These are phyloP conservation scores for Ceratocystis alfenasii DNA, from an alignment of 2,329 filamentous ascomycete genomes.

Conservation along the genomic window DNA sequence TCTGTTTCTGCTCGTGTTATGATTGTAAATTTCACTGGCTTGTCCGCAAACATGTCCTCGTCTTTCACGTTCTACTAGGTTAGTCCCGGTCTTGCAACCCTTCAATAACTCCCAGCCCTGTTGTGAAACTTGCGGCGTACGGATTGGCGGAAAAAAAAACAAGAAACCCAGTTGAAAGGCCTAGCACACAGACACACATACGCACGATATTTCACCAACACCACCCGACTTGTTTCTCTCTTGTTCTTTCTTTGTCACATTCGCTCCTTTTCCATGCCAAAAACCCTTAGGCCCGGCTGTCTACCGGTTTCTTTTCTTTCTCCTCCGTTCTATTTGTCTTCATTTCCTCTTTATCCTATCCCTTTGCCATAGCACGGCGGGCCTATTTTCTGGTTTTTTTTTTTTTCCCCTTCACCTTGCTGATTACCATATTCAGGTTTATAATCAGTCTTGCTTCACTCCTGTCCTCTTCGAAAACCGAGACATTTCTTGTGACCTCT, in stretches of 20 bases:
- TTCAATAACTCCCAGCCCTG: slow-evolving; percentile 14
- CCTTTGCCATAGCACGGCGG: slow-evolving; percentile 1
- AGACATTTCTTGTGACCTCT: slow-evolving; percentile 5
- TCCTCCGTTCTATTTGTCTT: not conserved
- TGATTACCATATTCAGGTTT: slow-evolving; percentile 2
- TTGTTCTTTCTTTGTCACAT: not conserved
- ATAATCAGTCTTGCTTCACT: not conserved
- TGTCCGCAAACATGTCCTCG: not conserved
- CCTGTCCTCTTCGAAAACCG: slow-evolving; percentile 8
- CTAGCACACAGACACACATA: not conserved
- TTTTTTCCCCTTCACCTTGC: not conserved
- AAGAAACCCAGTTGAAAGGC: not conserved
- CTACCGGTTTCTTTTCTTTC: slow-evolving; percentile 1
- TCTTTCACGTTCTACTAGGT: slow-evolving; percentile 4
- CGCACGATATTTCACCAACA: not conserved
- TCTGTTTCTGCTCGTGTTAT: not conserved
- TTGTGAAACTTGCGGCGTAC: slow-evolving; percentile 15
- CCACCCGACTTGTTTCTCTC: not conserved
- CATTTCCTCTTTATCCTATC: not conserved
- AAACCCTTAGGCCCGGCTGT: slow-evolving; percentile 5
- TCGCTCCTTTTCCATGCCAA: slow-evolving; percentile 7
- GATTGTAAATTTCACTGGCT: not conserved
- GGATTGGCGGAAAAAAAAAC: slow-evolving; percentile 8
- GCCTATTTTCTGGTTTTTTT: not conserved
- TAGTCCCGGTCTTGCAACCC: slow-evolving; percentile 13